These are phyloP conservation scores for Artemisia annua DNA, from an alignment of 129 eudicot genomes.

Conservation along the genomic window DNA sequence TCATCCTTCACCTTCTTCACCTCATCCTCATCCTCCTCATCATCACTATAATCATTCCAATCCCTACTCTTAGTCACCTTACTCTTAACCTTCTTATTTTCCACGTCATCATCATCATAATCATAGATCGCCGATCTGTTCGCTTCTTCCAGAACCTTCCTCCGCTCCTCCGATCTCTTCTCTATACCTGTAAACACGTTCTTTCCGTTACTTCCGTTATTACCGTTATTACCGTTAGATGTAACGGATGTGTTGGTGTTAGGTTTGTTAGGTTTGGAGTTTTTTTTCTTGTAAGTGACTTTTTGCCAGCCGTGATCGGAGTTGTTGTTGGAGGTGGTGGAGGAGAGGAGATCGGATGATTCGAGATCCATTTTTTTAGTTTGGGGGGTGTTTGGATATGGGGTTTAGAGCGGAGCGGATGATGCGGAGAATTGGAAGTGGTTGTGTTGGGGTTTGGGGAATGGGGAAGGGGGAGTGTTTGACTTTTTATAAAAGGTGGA, in stretches of 20 bases:
- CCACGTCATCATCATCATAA: neutral
- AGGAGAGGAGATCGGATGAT: neutral
- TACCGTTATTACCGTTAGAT: constrained; percentile 43
- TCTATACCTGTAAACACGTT: constrained; percentile 63
- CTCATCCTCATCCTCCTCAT: too few species aligned
- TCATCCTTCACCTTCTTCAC: neutral
- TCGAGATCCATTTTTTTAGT: constrained; percentile 40
- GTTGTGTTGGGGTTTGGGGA: too few species aligned
- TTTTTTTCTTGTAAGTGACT: constrained; percentile 70
- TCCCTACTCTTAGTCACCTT: too few species aligned
- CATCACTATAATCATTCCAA: too few species aligned
- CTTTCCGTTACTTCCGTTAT: constrained; percentile 19
- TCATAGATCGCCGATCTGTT: constrained; percentile 35
- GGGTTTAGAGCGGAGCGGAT: too few species aligned
- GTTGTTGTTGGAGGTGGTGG: constrained; percentile 30
- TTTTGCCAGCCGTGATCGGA: constrained; percentile 92
- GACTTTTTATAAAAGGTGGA: too few species aligned
- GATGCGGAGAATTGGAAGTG: too few species aligned
- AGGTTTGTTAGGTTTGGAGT: constrained; percentile 36
- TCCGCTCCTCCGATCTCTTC: constrained; percentile 88
- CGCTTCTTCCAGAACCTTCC: constrained; percentile 66
- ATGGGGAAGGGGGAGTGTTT: too few species aligned
- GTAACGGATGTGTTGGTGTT: constrained; percentile 15
- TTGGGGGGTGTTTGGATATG: too few species aligned
- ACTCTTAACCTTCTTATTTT: too few species aligned